phyloP scores from a whole-genome alignment of 352 stramenopile species.

The Pythium dissotocum region DNA sequence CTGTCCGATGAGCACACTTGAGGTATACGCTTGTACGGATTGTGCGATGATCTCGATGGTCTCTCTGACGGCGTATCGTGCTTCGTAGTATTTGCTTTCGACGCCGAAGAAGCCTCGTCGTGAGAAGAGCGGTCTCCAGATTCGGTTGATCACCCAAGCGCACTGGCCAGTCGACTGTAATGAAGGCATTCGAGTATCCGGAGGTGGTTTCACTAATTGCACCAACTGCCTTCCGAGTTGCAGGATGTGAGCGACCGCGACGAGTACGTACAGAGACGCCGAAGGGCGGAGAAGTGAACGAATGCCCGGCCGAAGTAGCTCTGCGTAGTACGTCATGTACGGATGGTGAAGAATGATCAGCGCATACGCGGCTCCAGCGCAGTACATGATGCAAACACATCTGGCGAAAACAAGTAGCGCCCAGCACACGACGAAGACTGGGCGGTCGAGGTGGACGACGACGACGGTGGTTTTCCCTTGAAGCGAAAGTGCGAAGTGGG shows the following conservation, averaged over 20 bases:
- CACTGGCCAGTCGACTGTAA: not conserved
- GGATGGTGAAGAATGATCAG: conserved; percentile 39
- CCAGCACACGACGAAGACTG: conserved; percentile 1
- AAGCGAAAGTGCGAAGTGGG: too few relatives aligned
- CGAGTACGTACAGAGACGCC: not conserved
- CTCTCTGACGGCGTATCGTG: conserved; percentile 35
- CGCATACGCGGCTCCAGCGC: conserved; percentile 21
- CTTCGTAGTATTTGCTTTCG: conserved; percentile 33
- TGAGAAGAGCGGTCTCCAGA: conserved; percentile 21
- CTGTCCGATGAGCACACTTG: conserved; percentile 33
- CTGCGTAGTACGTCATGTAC: conserved; percentile 44
- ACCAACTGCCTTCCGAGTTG: not conserved
- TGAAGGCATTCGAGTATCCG: not conserved
- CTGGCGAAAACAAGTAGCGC: not conserved
- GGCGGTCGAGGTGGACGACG: not conserved
- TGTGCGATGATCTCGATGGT: conserved; percentile 39
- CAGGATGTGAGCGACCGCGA: conserved; percentile 2
- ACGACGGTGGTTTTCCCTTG: not conserved
- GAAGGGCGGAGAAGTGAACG: not conserved
- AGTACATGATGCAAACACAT: conserved; percentile 24
- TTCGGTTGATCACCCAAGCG: not conserved
- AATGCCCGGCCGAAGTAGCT: conserved; percentile 28
- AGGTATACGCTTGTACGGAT: conserved; percentile 36
- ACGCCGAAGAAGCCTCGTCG: conserved; percentile 31
- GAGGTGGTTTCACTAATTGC: not conserved